A percentile compares a stretch with the other conserved stretches of the same genome.
Conservation (phyloP, 2,329 filamentous ascomycete genomes). For the Microcyclospora tardicrescens region DNA sequence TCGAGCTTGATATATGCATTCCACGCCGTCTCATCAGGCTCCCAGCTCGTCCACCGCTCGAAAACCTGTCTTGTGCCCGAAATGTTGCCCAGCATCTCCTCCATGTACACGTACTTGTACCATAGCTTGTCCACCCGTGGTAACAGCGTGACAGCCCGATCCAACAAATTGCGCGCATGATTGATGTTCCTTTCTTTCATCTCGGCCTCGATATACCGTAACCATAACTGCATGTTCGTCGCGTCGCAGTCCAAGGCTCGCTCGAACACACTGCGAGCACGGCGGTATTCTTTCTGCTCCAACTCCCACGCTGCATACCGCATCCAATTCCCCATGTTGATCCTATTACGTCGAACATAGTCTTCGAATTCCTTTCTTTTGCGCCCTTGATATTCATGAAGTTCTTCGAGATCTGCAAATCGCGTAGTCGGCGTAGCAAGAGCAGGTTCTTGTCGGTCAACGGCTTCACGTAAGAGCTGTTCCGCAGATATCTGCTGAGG, state of each 20-base stretch:
- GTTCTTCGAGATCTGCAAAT: conserved; percentile 91
- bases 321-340: conserved; percentile 99
- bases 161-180: conserved; percentile 85
- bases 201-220: conserved; percentile 88
- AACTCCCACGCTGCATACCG: conserved; percentile 95
- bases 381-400: conserved; percentile 91
- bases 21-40: conserved; percentile 93
- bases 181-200: conserved; percentile 95
- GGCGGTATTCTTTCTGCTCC: conserved; percentile 91
- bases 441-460: conserved; percentile 82
- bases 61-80: conserved; percentile 87
- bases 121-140: conserved; percentile 91
- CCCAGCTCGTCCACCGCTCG: conserved; percentile 97
- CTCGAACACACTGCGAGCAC: conserved; percentile 87
- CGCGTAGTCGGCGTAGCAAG: conserved; percentile 86
- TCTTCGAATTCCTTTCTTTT: conserved; percentile 96
- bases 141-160: conserved; percentile 84
- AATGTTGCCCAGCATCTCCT: conserved; percentile 93
- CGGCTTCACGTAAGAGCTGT: conserved; percentile 91
- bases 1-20: conserved; percentile 92
- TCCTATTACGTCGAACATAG: conserved; percentile 86
- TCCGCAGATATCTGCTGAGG: conserved; percentile 78
- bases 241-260: conserved; percentile 83
- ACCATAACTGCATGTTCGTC: conserved; percentile 77
- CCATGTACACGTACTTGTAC: conserved; percentile 99